Evolutionary conservation across 306 rosid species (phyloP), one percentile per base, ranked within the genome.

Genomic region (Crotalaria pallida): DNA sequence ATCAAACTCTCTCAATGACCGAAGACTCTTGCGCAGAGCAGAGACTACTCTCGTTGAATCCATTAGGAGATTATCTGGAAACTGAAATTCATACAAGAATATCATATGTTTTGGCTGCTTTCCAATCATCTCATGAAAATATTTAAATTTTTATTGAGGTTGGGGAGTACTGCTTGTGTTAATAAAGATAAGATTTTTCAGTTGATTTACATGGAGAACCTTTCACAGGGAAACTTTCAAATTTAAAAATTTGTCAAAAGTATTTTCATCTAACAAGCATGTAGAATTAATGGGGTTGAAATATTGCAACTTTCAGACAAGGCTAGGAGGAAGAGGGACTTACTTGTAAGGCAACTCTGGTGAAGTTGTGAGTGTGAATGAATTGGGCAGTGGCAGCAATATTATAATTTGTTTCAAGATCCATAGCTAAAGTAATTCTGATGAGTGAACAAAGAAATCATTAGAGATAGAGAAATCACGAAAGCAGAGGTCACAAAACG

Each of bases 261-360:
- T 24, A 0, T n/a, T 67, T 36, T 63, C 8, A 72, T 9, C 48
- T 43, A 74, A 19, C 57, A n/a, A n/a, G n/a, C n/a, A n/a, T n/a
- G n/a, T n/a, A n/a, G n/a, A n/a, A n/a, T n/a, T n/a, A n/a, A n/a
- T n/a, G n/a, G n/a, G n/a, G n/a, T n/a, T n/a, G n/a, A n/a, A 43
- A 3, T 29, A 15, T 58, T 7, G 12, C 1, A 15, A 58, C 3
- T 13, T 45, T 47, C 4, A 24, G n/a, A 21, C 1, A 9, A 51
- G 26, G 33, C 17, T 23, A 26, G 31, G 53, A 69, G 44, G 57
- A 44, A 51, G 33, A 4, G 22, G 23, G 22, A 0, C 47, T 51
- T 79, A 89, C 98, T 89, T 92, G 97, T 64, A 93, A 83, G 75
- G 87, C 98, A 60, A 87, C 97, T 79, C 84, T 84, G 67, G 78